Conservation (phyloP, 163 green algal species). For the Botryococcus braunii region DNA sequence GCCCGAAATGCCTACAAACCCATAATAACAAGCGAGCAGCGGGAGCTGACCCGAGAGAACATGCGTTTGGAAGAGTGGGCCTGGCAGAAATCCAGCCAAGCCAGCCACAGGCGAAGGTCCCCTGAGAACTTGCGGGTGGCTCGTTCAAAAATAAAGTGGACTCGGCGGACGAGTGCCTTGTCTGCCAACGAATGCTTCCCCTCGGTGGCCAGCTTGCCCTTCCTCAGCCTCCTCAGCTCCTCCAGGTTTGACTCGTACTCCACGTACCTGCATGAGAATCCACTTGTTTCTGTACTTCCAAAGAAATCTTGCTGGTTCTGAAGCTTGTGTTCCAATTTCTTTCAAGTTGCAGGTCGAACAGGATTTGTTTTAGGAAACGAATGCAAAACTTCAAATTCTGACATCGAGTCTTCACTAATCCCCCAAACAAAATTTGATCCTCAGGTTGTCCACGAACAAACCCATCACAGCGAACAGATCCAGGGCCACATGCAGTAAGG, state of each 20-base stretch:
- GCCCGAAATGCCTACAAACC: background rate
- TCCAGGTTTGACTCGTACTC: constrained; percentile 79
- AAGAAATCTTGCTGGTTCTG: too few relatives aligned
- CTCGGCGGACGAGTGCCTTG: constrained; percentile 54
- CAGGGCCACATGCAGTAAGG: too few relatives aligned
- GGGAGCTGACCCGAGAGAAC: constrained; percentile 46
- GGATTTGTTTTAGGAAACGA: too few relatives aligned
- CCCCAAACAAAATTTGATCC: too few relatives aligned
- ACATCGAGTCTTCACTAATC: too few relatives aligned
- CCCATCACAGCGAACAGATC: too few relatives aligned
- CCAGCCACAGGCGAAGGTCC: constrained; percentile 78
- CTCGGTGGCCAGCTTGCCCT: constrained; percentile 35
- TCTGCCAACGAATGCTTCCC: constrained; percentile 58
- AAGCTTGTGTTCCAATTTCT: too few relatives aligned
- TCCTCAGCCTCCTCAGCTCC: constrained; percentile 54
- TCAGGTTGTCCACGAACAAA: too few relatives aligned
- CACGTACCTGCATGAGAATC: constrained; percentile 60
- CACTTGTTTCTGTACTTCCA: too few relatives aligned
- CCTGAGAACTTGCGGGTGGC: constrained; percentile 77
- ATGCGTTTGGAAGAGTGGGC: constrained; percentile 39
- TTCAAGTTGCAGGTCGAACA: too few relatives aligned
- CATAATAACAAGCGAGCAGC: background rate
- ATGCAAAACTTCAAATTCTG: too few relatives aligned
- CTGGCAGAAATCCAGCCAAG: constrained; percentile 78
- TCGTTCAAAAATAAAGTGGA: constrained; percentile 89